A percentile compares a stretch with the other conserved stretches of the same genome.
Evolutionary conservation across 768 basidiomycete genomes (phyloP).

Genomic region (Agaricus blazei): DNA sequence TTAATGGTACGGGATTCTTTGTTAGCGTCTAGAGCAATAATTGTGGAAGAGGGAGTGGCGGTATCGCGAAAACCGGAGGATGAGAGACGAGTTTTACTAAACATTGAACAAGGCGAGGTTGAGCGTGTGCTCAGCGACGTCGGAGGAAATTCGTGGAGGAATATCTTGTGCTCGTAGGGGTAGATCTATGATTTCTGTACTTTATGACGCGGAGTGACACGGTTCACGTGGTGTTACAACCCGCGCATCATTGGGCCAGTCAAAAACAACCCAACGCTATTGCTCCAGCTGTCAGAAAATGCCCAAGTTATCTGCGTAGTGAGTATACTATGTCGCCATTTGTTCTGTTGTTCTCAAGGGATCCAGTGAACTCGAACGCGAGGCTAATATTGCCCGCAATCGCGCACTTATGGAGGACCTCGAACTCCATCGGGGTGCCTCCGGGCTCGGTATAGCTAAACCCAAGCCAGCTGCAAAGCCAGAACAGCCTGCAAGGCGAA

Average conservation of each 20-base stretch:
- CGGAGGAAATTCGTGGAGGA: constrained; percentile 68
- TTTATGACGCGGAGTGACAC: background rate
- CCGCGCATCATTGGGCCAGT: background rate
- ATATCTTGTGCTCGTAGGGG: constrained; percentile 28
- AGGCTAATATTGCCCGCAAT: constrained; percentile 80
- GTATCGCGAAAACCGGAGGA: constrained; percentile 50
- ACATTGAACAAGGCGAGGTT: constrained; percentile 79
- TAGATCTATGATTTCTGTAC: background rate
- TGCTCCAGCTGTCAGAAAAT: constrained; percentile 18
- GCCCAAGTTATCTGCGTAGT: constrained; percentile 49
- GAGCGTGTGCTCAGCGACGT: constrained; percentile 82
- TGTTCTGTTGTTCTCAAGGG: background rate
- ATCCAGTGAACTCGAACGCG: constrained; percentile 60
- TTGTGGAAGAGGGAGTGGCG: constrained; percentile 60
- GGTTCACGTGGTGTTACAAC: background rate
- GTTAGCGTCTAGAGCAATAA: constrained; percentile 69
- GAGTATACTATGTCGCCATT: constrained; percentile 15
- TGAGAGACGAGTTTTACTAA: constrained; percentile 74
- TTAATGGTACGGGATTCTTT: constrained; percentile 68
- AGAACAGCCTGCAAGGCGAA: constrained; percentile 53
- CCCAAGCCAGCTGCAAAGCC: constrained; percentile 48
- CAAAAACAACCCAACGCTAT: background rate
- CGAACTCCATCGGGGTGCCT: constrained; percentile 11
- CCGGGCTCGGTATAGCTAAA: constrained; percentile 32
- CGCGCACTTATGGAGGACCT: constrained; percentile 56